Evolutionary conservation across 2,329 filamentous ascomycete genomes (phyloP).

Genomic region (Geosmithia putterillii): DNA sequence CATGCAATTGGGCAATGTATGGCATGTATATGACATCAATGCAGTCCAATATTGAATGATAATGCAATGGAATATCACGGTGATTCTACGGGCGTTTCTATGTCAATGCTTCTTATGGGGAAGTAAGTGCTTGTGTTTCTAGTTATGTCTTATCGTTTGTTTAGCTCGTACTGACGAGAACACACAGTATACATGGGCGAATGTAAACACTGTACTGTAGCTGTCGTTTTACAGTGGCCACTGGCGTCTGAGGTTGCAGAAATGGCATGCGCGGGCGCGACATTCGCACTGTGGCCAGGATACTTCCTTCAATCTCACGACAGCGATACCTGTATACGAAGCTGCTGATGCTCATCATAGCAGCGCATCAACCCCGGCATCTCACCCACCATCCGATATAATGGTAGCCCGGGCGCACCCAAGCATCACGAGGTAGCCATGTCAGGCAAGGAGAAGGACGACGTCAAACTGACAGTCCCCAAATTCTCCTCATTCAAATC

Average conservation of each 20-base stretch:
- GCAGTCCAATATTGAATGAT: no score
- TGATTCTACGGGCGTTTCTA: no score
- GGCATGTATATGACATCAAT: no score
- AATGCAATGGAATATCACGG: no score
- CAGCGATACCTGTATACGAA: not conserved
- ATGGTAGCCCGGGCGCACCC: not conserved
- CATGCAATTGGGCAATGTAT: no score
- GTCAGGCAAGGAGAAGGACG: constrained; percentile 1
- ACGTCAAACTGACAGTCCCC: constrained; percentile 30
- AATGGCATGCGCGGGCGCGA: not conserved
- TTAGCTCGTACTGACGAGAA: no score
- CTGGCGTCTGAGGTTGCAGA: not conserved
- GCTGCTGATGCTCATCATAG: not conserved
- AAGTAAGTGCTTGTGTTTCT: no score
- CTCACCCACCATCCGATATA: not conserved
- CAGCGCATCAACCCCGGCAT: not conserved
- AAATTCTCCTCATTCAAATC: constrained; percentile 66
- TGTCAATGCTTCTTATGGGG: no score
- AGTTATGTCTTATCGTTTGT: no score
- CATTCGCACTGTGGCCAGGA: not conserved
- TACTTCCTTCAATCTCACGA: not conserved
- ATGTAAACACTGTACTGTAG: not conserved
- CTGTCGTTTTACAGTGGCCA: no score
- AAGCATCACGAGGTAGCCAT: constrained; percentile 1
- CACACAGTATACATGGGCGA: not conserved